A percentile compares a stretch with the other conserved stretches of the same genome.
phyloP scores from a whole-genome alignment of 768 basidiomycete genomes.

The Trametopsis cervina region DNA sequence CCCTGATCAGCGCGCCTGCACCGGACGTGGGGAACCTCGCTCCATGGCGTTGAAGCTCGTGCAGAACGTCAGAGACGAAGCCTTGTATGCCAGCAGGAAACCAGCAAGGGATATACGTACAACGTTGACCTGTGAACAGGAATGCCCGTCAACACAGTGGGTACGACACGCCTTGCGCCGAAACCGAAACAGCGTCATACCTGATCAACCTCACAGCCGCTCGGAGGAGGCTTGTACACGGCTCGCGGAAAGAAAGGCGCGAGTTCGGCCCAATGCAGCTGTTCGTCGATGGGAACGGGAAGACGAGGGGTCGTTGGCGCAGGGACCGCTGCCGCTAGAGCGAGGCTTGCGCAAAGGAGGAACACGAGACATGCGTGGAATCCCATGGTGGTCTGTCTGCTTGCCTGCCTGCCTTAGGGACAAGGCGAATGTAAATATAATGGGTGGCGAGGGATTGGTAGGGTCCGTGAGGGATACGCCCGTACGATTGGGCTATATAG shows the following conservation, averaged over 20 bases:
- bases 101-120: conserved; percentile 28
- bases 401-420: too few species aligned
- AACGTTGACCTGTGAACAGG: conserved; percentile 66
- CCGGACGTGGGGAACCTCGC: conserved; percentile 65
- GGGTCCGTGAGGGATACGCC: too few species aligned
- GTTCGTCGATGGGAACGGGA: conserved; percentile 4
- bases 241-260: conserved; percentile 50
- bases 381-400: too few species aligned
- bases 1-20: conserved; percentile 34
- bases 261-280: conserved; percentile 47
- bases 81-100: not conserved
- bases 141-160: not conserved
- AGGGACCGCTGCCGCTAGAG: not conserved
- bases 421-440: too few species aligned
- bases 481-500: too few species aligned
- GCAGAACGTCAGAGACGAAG: not conserved
- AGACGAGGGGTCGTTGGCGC: not conserved
- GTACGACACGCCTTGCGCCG: not conserved
- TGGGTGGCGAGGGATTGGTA: too few species aligned
- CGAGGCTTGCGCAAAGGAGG: too few species aligned
- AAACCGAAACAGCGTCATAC: conserved; percentile 25
- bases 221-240: conserved; percentile 39
- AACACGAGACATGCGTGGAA: too few species aligned
- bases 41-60: conserved; percentile 74
- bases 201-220: conserved; percentile 49